Conservation (phyloP, 306 rosid genomes). For the Luffa aegyptiaca region DNA sequence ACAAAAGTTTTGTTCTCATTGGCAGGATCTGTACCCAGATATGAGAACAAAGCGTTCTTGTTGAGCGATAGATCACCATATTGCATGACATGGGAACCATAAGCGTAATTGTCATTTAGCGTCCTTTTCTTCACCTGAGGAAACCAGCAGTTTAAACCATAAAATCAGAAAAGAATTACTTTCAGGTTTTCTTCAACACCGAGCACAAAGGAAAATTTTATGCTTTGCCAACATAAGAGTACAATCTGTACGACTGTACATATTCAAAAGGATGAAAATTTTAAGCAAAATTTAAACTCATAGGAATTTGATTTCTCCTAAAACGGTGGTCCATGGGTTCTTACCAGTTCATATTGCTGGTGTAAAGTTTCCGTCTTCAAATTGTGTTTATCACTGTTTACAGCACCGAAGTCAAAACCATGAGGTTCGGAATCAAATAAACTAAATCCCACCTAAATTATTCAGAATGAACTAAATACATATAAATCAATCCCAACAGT, state of each 20-base stretch:
- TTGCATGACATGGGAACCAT: constrained; percentile 96
- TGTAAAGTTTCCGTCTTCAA: constrained; percentile 65
- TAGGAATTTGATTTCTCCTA: not conserved
- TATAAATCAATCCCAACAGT: not conserved
- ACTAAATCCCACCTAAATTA: not conserved
- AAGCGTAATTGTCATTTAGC: constrained; percentile 30
- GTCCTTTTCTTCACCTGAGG: constrained; percentile 81
- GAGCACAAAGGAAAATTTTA: not conserved
- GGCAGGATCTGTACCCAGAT: constrained; percentile 86
- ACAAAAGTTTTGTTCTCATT: constrained; percentile 67
- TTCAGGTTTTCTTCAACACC: not conserved
- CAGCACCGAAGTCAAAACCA: constrained; percentile 8
- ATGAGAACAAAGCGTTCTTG: constrained; percentile 33
- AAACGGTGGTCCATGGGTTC: constrained; percentile 9
- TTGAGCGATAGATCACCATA: constrained; percentile 58
- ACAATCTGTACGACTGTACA: not conserved
- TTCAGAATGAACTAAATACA: not conserved
- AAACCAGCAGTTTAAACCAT: constrained; percentile 8
- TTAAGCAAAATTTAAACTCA: not conserved
- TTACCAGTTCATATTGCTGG: constrained; percentile 82
- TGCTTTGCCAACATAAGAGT: not conserved
- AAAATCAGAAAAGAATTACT: not conserved
- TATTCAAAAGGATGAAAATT: not conserved
- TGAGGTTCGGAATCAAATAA: not conserved
- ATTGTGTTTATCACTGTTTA: constrained; percentile 75